Base-by-base conservation (phyloP, 2,329 filamentous ascomycete genomes). In the Fusarium mexicanum region DNA sequence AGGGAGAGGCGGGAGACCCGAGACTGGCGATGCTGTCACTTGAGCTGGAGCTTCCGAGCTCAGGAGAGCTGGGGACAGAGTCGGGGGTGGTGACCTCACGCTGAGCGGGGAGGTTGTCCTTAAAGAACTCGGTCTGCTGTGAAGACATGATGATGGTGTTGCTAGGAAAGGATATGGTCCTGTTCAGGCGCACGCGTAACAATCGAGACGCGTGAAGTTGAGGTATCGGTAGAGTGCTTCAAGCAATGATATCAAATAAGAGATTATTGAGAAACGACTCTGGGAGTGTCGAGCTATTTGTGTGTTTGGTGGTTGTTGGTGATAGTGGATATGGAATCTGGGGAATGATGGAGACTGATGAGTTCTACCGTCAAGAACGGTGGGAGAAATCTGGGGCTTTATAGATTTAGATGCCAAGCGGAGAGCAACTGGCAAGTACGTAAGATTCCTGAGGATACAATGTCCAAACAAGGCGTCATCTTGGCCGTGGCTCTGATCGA, bases 281-380 rank as follows among this genome's bases (percentile, higher is more conserved):
- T 59, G 35, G 43, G 26, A 33, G 33, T 51, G 47, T 63, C 44
- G 37, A 71, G 65, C 44, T 75, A 47, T 75, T 74, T 61, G 67
- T 62, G 60, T 65, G 57, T 29, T 64, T 60, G 62, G 26, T 37
- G 20, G 29, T 68, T 51, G 58, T 38, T 68, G 47, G n/a, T 69
- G 60, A 58, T 65, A 50, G 63, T 71, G 71, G 62, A 62, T 55
- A 64, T 64, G 29, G 64, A 73, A 75, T 65, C 68, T 70, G 73
- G 70, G 66, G 73, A 64, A 68, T 35, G 64, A 65, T 75, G 62
- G 72, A 64, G 68, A 65, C 64, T 73, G 69, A 64, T 54, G 68
- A 48, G 61, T 73, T 72, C 75, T 82, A 84, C 82, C 82, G 82
- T 84, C 81, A 80, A 74, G 81, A 83, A 84, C 82, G 82, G 82